These are phyloP conservation scores for Elaeis oleifera DNA, from an alignment of 202 grass and related monocot species.

Conservation along the genomic window DNA sequence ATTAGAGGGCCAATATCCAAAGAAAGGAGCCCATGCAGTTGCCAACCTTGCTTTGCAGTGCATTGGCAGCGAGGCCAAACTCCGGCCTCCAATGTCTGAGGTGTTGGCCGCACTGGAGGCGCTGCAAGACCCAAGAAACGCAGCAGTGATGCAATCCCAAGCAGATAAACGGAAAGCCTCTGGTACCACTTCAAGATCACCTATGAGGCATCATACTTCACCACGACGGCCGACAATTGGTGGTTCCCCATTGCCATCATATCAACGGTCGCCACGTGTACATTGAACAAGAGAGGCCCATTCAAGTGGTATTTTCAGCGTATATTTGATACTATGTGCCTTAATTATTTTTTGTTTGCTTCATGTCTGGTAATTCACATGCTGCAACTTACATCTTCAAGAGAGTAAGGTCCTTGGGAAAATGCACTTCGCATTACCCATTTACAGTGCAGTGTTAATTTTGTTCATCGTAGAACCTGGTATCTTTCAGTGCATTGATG, in stretches of 20 bases:
- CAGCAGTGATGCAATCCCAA: not conserved
- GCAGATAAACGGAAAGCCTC: not conserved
- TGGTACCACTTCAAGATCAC: not conserved
- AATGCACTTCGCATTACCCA: no score
- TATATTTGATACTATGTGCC: no score
- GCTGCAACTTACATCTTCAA: no score
- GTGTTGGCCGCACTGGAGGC: constrained; percentile 8
- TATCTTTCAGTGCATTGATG: no score
- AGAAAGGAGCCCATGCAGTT: constrained; percentile 16
- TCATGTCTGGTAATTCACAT: no score
- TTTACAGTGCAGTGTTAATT: no score
- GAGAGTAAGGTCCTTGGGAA: no score
- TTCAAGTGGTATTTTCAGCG: no score
- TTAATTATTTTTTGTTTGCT: no score
- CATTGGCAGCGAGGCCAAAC: constrained; percentile 10
- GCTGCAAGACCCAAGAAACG: constrained; percentile 10
- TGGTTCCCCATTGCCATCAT: not conserved
- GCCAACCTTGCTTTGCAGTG: constrained; percentile 7
- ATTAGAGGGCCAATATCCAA: constrained; percentile 12
- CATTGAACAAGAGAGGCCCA: not conserved
- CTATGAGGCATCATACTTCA: not conserved
- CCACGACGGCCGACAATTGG: not conserved
- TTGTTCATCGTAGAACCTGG: no score
- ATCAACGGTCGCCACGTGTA: not conserved
- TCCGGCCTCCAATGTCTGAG: constrained; percentile 14